Evolutionary conservation across 495 filamentous ascomycete genomes (phyloP).

Genomic region (Podospora sp.): DNA sequence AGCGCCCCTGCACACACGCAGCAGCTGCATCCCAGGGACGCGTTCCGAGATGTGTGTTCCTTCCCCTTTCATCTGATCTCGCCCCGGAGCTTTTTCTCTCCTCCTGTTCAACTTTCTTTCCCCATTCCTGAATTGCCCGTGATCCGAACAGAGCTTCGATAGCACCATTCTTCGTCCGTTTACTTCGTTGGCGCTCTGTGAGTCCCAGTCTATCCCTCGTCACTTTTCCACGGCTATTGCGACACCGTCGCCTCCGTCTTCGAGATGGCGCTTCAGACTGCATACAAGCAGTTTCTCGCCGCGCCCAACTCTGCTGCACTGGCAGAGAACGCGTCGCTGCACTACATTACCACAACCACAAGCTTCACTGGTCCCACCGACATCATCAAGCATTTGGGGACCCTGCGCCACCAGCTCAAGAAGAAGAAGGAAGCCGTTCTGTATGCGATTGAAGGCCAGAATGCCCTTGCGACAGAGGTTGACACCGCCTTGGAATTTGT

Average conservation of each 20-base stretch:
- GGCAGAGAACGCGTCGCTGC: slow-evolving; percentile 70
- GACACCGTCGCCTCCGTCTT: background rate
- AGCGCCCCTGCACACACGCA: slow-evolving; percentile 27
- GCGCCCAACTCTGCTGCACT: slow-evolving; percentile 66
- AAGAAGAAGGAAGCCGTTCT: slow-evolving; percentile 79
- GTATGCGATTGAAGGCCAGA: slow-evolving; percentile 67
- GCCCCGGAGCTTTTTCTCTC: slow-evolving; percentile 21
- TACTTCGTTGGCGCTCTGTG: background rate
- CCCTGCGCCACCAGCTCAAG: slow-evolving; percentile 67
- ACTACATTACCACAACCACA: slow-evolving; percentile 91
- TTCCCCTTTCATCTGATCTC: slow-evolving; percentile 19
- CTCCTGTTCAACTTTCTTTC: background rate
- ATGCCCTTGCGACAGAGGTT: slow-evolving; percentile 72
- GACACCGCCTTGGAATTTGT: slow-evolving; percentile 84
- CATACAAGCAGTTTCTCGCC: slow-evolving; percentile 79
- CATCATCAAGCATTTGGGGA: slow-evolving; percentile 76
- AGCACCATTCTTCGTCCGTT: background rate
- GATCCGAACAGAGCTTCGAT: background rate
- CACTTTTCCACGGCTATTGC: slow-evolving; percentile 3
- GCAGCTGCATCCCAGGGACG: slow-evolving; percentile 22
- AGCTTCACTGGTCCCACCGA: slow-evolving; percentile 66
- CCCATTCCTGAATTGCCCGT: slow-evolving; percentile 2
- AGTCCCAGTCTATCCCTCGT: background rate
- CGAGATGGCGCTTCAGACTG: slow-evolving; percentile 38
- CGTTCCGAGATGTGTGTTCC: slow-evolving; percentile 12